These are phyloP conservation scores for Ottelia alismoides DNA, from an alignment of 106 monocot species.

Conservation along the genomic window DNA sequence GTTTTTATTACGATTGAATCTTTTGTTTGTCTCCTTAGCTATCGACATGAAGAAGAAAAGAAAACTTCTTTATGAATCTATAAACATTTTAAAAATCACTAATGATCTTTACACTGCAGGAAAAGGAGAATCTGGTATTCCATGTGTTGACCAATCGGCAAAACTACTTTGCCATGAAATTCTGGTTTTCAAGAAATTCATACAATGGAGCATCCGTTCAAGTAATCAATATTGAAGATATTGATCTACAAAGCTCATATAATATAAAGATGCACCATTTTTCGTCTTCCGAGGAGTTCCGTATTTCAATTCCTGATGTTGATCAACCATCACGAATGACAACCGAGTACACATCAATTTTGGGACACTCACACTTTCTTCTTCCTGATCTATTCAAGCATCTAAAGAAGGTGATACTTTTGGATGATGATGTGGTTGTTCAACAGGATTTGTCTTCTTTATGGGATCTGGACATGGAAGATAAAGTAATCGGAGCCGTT, in stretches of 20 bases:
- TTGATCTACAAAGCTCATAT: constrained; percentile 3
- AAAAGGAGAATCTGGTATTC: constrained; percentile 47
- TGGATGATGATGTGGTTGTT: constrained; percentile 57
- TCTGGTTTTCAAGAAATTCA: constrained; percentile 55
- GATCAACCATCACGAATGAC: constrained; percentile 22
- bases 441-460: constrained; percentile 33
- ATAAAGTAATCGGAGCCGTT: constrained; percentile 31
- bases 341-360: constrained; percentile 37
- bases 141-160: constrained; percentile 64
- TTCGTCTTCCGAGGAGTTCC: constrained; percentile 64
- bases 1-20: not conserved
- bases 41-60: no score
- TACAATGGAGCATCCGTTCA: constrained; percentile 35
- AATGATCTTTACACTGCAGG: constrained; percentile 28
- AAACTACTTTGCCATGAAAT: constrained; percentile 75
- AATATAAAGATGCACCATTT: constrained; percentile 3
- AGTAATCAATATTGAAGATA: constrained; percentile 58
- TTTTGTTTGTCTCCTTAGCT: not conserved
- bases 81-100: no score
- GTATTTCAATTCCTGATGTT: constrained; percentile 27
- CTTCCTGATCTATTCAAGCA: constrained; percentile 41
- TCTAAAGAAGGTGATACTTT: constrained; percentile 36
- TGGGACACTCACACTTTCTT: constrained; percentile 36
- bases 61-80: no score
- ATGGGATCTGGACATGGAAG: constrained; percentile 38